Evolutionary conservation across 345 rosid genomes (phyloP).

Genomic region (Mercurialis annua): DNA sequence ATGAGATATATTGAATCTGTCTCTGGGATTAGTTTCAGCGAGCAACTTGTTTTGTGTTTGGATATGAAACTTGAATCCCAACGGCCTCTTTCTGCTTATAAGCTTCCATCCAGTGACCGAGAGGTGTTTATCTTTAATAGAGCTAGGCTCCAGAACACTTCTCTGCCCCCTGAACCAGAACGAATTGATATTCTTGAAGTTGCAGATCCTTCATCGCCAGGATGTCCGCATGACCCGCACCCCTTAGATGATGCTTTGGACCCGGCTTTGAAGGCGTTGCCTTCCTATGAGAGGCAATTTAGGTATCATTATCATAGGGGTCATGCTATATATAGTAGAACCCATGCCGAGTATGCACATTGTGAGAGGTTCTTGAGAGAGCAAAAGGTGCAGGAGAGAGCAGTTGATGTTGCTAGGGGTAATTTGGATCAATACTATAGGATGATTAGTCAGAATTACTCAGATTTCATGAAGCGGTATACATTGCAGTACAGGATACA

Average conservation of each 20-base stretch:
- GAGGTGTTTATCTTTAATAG: slow-evolving; percentile 82
- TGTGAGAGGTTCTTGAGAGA: slow-evolving; percentile 73
- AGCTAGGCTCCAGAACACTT: slow-evolving; percentile 58
- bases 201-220: slow-evolving; percentile 51
- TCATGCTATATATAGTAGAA: slow-evolving; percentile 49
- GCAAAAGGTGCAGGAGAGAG: slow-evolving; percentile 89
- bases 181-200: slow-evolving; percentile 50
- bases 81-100: slow-evolving; percentile 61
- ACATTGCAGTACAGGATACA: slow-evolving; percentile 68
- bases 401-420: slow-evolving; percentile 73
- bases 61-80: slow-evolving; percentile 87
- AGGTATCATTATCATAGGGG: slow-evolving; percentile 71
- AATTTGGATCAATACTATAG: slow-evolving; percentile 84
- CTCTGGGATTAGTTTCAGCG: slow-evolving; percentile 53
- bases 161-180: slow-evolving; percentile 63
- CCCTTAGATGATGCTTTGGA: slow-evolving; percentile 83
- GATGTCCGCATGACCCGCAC: slow-evolving; percentile 53
- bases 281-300: slow-evolving; percentile 84
- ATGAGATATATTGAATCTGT: slow-evolving; percentile 61
- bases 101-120: slow-evolving; percentile 63
- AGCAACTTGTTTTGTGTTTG: slow-evolving; percentile 80
- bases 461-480: slow-evolving; percentile 84
- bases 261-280: slow-evolving; percentile 93
- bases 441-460: slow-evolving; percentile 65
- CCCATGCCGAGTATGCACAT: slow-evolving; percentile 45